A percentile compares a stretch with the other conserved stretches of the same genome.
phyloP scores from a whole-genome alignment of 495 filamentous ascomycete species.

The Aspergillus avenaceus region DNA sequence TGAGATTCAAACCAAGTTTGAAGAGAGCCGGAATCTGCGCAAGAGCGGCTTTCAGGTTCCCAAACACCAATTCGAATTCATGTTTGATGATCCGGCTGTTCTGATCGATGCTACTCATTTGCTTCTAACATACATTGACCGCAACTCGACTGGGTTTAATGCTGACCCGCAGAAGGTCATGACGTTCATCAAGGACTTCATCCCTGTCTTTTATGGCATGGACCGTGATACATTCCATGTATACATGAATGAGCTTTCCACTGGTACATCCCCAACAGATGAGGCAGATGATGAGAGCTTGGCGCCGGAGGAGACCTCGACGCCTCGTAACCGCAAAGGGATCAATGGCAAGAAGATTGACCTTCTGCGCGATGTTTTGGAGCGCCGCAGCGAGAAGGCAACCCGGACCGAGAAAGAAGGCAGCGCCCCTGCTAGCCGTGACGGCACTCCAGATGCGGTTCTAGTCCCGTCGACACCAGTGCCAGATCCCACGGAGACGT shows the following conservation, averaged over 20 bases:
- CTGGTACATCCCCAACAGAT: slow-evolving; percentile 57
- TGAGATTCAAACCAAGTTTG: slow-evolving; percentile 80
- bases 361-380: slow-evolving; percentile 81
- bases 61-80: slow-evolving; percentile 68
- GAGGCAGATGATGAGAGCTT: slow-evolving; percentile 66
- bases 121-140: slow-evolving; percentile 69
- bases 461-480: slow-evolving; percentile 49
- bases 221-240: slow-evolving; percentile 70
- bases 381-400: slow-evolving; percentile 64
- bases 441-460: slow-evolving; percentile 76
- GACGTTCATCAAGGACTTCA: slow-evolving; percentile 82
- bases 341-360: slow-evolving; percentile 68
- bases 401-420: slow-evolving; percentile 66
- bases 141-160: slow-evolving; percentile 59
- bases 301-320: slow-evolving; percentile 45
- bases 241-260: slow-evolving; percentile 67
- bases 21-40: slow-evolving; percentile 70
- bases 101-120: slow-evolving; percentile 77
- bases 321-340: slow-evolving; percentile 54
- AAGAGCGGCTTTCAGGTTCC: slow-evolving; percentile 55
- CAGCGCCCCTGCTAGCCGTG: slow-evolving; percentile 73
- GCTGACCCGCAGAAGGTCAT: slow-evolving; percentile 72
- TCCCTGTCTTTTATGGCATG: slow-evolving; percentile 84
- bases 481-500: slow-evolving; percentile 44
- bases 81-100: slow-evolving; percentile 72